phyloP scores from a whole-genome alignment of 2,329 filamentous ascomycete species.

The Sphaerulina musiva region DNA sequence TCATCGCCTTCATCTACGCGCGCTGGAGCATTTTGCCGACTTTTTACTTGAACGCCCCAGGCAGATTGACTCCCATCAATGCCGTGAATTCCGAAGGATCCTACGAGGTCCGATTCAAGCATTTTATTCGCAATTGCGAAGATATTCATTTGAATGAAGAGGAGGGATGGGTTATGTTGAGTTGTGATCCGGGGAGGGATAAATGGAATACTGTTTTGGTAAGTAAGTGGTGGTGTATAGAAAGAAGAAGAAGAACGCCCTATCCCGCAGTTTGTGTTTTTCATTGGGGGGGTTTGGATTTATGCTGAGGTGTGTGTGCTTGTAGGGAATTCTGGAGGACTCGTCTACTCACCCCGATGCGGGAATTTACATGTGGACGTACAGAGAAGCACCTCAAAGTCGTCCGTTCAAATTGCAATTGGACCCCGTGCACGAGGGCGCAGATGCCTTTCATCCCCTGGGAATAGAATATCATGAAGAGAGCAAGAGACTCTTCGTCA shows the following conservation, averaged over 20 bases:
- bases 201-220: constrained; percentile 45
- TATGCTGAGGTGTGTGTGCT: not conserved
- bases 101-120: constrained; percentile 32
- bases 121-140: constrained; percentile 40
- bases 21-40: constrained; percentile 13
- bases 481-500: constrained; percentile 36
- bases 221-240: constrained; percentile 2
- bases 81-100: constrained; percentile 5
- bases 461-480: constrained; percentile 36
- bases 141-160: constrained; percentile 38
- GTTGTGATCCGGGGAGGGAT: constrained; percentile 41
- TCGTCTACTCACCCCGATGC: constrained; percentile 23
- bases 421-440: constrained; percentile 16
- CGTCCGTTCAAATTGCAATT: constrained; percentile 28
- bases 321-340: constrained; percentile 29
- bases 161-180: constrained; percentile 37
- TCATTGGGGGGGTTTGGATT: too few relatives aligned
- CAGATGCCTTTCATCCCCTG: constrained; percentile 38
- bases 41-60: constrained; percentile 22
- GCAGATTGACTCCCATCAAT: constrained; percentile 11
- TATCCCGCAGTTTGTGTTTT: too few relatives aligned
- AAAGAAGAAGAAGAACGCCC: too few relatives aligned
- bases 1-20: constrained; percentile 22
- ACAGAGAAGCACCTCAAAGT: constrained; percentile 25
- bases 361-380: constrained; percentile 38